phyloP scores from a whole-genome alignment of 805 yeast genomes.

The Kluyveromyces starmeri region DNA sequence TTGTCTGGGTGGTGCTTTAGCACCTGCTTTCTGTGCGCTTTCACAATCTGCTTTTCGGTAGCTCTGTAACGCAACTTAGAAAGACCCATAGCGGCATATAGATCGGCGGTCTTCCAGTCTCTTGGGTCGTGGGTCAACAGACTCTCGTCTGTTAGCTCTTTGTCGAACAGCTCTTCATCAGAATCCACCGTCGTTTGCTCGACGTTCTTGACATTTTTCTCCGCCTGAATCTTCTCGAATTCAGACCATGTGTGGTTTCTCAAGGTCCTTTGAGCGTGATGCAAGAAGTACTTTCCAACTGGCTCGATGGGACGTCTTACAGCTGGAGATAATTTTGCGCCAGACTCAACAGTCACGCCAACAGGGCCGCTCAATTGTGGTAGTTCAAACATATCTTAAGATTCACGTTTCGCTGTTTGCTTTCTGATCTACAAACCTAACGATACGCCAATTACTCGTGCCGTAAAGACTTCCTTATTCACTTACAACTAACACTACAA shows the following conservation, averaged over 20 bases:
- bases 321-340: conserved; percentile 45
- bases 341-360: conserved; percentile 43
- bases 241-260: conserved; percentile 99
- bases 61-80: conserved; percentile 87
- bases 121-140: conserved; percentile 87
- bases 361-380: conserved; percentile 49
- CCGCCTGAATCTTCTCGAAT: conserved; percentile 89
- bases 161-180: conserved; percentile 40
- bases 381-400: conserved; percentile 26
- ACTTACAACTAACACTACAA: no score
- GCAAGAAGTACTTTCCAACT: conserved; percentile 90
- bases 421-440: no score
- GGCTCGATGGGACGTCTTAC: conserved; percentile 86
- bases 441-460: no score
- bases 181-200: conserved; percentile 55
- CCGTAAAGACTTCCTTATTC: no score
- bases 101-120: conserved; percentile 96
- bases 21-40: conserved; percentile 95
- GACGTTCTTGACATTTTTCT: conserved; percentile 63
- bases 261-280: conserved; percentile 91
- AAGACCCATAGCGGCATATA: conserved; percentile 92
- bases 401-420: no score
- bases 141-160: conserved; percentile 64
- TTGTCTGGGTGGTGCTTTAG: conserved; percentile 97
- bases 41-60: conserved; percentile 84